These are phyloP conservation scores for Venturia asperata DNA, from an alignment of 2,329 filamentous ascomycete genomes.

Conservation along the genomic window DNA sequence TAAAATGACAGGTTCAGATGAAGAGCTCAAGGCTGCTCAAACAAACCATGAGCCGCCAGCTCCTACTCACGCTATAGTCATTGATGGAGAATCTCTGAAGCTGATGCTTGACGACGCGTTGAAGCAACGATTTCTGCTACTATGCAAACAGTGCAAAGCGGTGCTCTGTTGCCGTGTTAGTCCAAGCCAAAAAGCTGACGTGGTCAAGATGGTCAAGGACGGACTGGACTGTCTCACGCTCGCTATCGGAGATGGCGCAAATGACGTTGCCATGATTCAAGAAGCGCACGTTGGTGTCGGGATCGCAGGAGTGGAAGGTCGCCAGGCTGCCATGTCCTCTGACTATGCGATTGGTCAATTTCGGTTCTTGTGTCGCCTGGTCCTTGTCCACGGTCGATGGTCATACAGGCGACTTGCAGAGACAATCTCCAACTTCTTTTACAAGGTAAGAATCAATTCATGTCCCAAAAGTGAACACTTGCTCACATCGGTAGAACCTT, in stretches of 20 bases:
- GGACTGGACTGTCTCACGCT: slow-evolving; percentile 94
- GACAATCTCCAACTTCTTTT: slow-evolving; percentile 97
- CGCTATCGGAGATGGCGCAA: slow-evolving; percentile 87
- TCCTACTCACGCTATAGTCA: slow-evolving; percentile 84
- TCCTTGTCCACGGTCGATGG: slow-evolving; percentile 89
- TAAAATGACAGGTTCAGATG: slow-evolving; percentile 72
- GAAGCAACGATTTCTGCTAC: slow-evolving; percentile 84
- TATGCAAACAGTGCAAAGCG: slow-evolving; percentile 95
- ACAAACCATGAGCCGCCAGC: slow-evolving; percentile 79
- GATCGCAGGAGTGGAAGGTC: slow-evolving; percentile 86
- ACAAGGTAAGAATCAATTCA: slow-evolving; percentile 57
- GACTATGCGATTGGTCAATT: slow-evolving; percentile 96
- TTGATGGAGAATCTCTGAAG: slow-evolving; percentile 89
- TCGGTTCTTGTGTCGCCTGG: slow-evolving; percentile 73
- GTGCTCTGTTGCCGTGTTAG: slow-evolving; percentile 97
- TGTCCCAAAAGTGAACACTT: neutral
- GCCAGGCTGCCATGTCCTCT: slow-evolving; percentile 91
- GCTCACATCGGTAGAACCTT: slow-evolving; percentile 60
- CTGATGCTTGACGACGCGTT: slow-evolving; percentile 75
- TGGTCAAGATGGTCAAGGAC: slow-evolving; percentile 90
- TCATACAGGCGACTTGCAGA: slow-evolving; percentile 92
- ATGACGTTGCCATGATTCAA: slow-evolving; percentile 97
- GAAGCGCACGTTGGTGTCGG: slow-evolving; percentile 95
- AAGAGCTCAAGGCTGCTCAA: slow-evolving; percentile 72
- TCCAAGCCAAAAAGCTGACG: slow-evolving; percentile 93